Conservation (phyloP, 1,284 basidiomycete species). For the Blastosporella zonata region DNA sequence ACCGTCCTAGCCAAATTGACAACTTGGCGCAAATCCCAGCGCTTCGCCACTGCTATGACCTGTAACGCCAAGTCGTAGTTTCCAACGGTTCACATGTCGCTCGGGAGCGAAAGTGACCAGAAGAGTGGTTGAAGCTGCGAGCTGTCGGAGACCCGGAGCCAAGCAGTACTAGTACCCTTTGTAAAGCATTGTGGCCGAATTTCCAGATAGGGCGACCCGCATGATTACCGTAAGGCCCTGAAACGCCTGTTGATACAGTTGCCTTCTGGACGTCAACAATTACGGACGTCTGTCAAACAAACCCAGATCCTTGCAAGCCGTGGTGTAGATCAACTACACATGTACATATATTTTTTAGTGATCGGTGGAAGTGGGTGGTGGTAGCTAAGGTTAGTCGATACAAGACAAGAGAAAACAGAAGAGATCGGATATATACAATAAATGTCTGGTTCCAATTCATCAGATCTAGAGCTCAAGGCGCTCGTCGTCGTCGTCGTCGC, state of each 20-base stretch:
- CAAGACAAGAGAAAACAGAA: neutral
- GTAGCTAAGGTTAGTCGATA: neutral
- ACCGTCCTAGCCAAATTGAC: neutral
- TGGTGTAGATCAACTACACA: neutral
- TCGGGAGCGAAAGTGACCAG: neutral
- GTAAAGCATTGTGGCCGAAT: neutral
- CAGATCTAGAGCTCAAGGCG: no score
- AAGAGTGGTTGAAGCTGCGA: neutral
- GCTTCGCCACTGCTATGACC: neutral
- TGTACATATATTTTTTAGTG: neutral
- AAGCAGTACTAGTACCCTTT: no score
- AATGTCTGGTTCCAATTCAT: no score
- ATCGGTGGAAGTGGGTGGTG: neutral
- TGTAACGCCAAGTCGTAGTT: neutral
- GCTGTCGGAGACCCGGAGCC: neutral
- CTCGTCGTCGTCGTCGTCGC: no score
- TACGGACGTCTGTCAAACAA: no score
- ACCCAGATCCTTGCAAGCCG: neutral
- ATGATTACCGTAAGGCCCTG: no score
- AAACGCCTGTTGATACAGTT: no score
- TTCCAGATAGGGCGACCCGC: no score
- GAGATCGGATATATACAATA: neutral
- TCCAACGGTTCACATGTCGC: neutral
- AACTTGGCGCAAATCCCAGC: neutral
- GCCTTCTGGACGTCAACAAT: no score